Evolutionary conservation across 257 asterid genomes (phyloP).

Genomic region (Cruciata laevipes): DNA sequence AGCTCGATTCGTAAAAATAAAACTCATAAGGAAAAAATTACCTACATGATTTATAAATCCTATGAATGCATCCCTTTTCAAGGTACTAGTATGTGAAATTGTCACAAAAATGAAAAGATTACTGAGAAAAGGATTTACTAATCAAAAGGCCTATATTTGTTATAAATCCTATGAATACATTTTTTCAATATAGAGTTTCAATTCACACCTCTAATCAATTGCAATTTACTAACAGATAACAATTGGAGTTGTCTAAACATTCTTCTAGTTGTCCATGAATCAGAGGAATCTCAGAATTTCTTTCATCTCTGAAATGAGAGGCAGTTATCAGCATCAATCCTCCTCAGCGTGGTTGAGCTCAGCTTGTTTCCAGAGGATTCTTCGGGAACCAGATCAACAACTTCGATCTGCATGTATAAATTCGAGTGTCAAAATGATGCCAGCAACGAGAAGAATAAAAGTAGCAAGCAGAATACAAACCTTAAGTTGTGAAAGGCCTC

Average conservation of each 20-base stretch:
- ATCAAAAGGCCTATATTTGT: neutral
- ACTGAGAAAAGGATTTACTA: too few relatives aligned
- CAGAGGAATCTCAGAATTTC: neutral
- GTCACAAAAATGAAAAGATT: too few relatives aligned
- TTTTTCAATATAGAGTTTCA: too few relatives aligned
- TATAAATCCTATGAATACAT: neutral
- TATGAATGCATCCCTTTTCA: too few relatives aligned
- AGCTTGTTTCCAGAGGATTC: conserved; percentile 61
- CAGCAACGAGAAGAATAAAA: neutral
- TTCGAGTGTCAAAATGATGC: neutral
- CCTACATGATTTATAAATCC: too few relatives aligned
- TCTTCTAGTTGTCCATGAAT: neutral
- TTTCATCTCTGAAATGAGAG: neutral
- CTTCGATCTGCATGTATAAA: conserved; percentile 59
- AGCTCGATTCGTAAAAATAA: too few relatives aligned
- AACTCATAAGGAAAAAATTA: too few relatives aligned
- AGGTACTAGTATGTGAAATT: neutral
- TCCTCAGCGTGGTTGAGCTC: conserved; percentile 72
- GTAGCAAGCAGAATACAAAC: conserved; percentile 21
- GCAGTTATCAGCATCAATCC: conserved; percentile 56
- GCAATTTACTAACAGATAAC: neutral
- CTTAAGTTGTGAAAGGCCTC: conserved; percentile 66
- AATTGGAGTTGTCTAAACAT: too few relatives aligned
- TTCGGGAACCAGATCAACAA: conserved; percentile 67
- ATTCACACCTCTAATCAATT: neutral